These are phyloP conservation scores for Trametes sp. DNA, from an alignment of 1,284 basidiomycete genomes.

Conservation along the genomic window DNA sequence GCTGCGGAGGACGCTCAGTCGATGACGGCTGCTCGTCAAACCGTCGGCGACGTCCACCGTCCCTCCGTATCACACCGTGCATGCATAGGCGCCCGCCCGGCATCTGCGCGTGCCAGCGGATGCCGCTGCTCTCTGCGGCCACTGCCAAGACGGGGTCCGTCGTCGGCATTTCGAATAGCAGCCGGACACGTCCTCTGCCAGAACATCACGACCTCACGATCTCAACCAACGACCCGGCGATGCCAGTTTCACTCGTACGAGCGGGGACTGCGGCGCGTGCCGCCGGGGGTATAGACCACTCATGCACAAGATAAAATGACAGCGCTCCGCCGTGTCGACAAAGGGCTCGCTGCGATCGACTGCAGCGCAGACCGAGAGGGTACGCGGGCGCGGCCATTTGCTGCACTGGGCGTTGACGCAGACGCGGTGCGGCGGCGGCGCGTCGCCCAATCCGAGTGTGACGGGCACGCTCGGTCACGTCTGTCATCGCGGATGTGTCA, in stretches of 20 bases:
- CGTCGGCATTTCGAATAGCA: background rate
- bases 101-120: background rate
- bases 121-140: background rate
- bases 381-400: background rate
- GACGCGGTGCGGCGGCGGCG: no score
- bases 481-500: constrained; percentile 1
- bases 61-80: background rate
- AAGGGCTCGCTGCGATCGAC: background rate
- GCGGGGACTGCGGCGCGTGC: no score
- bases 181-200: background rate
- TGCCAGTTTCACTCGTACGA: no score
- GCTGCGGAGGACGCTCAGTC: background rate
- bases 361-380: background rate
- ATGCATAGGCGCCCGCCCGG: background rate
- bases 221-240: no score
- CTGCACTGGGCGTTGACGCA: background rate
- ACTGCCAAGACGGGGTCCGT: background rate
- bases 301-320: background rate
- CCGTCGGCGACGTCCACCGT: background rate
- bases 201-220: no score
- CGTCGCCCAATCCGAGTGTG: background rate
- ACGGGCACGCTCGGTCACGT: background rate
- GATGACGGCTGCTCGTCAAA: background rate
- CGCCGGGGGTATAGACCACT: no score
- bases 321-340: background rate